Evolutionary conservation across 768 basidiomycete genomes (phyloP), one percentile per base, ranked within the genome.

Genomic region (Lactarius deliciosus): DNA sequence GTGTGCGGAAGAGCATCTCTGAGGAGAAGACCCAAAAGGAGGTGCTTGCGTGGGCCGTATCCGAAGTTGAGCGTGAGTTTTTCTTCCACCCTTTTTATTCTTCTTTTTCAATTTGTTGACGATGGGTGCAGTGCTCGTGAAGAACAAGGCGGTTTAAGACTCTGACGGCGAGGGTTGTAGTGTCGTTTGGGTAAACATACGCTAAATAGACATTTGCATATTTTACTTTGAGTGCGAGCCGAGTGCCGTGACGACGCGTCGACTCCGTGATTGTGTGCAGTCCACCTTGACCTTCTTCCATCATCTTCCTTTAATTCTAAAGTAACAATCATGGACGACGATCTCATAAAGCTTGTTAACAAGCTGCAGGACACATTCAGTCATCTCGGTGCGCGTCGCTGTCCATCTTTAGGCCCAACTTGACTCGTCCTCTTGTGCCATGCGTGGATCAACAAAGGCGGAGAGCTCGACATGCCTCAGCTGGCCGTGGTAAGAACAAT

Each of bases 281-380:
- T 45, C 43, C 20, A 45, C 45, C 40, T 53, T 25, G 30, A 20
- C 30, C 55, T 13, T 32, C 10, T 38, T 36, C 36, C 36, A 18
- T 22, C 25, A 22, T 22, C 54, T 55, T 25, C 16, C 32, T 32
- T 9, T 30, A 30, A 30, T 20, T 32, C 30, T 32, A n/a, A 30
- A 13, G 40, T n/a, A 32, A 36, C 60, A 72, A 75, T 25, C 69
- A 98, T 98, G 96, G 96, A 98, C 77, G 86, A 90, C 50, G 93
- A 96, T 76, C 87, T 98, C 68, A 98, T 98, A 70, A 89, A 89
- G 73, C 85, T 96, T 16, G 96, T 98, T 54, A 97, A 97, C 81
- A 91, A 89, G 79, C 88, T 98, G 63, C 95, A 98, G 79, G 93
- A 94, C 73, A 94, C 92, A 64, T 94, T 94, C 79, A 85, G 81